Percentiles rank a stretch among this genome's conserved stretches.
Conservation (phyloP, 306 rosid genomes). For the Ziziphus jujuba region DNA sequence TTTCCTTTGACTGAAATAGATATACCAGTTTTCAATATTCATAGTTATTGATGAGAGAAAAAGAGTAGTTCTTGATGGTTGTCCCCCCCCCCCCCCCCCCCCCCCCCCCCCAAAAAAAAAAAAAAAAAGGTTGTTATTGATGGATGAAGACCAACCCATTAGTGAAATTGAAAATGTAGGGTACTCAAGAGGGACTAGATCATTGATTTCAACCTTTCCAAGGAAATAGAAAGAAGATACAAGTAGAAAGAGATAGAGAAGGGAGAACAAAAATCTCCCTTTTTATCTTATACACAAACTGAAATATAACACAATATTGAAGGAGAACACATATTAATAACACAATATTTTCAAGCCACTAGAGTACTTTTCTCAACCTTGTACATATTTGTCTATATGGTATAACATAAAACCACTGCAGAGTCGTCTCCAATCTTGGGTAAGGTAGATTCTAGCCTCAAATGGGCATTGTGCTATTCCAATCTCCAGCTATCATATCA, state of each 20-base stretch:
- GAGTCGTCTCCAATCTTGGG: background rate
- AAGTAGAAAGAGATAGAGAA: background rate
- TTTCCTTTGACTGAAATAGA: no score
- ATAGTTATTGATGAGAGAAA: no score
- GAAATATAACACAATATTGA: constrained; percentile 13
- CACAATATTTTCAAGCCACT: constrained; percentile 3
- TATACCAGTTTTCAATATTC: no score
- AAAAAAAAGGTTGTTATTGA: no score
- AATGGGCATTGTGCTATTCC: background rate
- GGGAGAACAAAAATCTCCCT: background rate
- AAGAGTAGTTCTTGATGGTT: no score
- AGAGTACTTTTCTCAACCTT: constrained; percentile 5
- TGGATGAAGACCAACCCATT: no score
- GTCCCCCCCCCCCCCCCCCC: no score
- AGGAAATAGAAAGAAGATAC: background rate
- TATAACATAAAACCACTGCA: background rate
- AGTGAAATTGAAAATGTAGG: no score
- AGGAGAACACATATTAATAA: background rate
- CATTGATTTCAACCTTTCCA: no score
- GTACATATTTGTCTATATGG: constrained; percentile 4
- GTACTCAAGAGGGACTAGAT: no score
- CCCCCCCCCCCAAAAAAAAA: no score
- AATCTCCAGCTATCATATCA: constrained; percentile 21
- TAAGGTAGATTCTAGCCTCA: constrained; percentile 20
- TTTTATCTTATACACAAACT: constrained; percentile 2